Evolutionary conservation across 2,329 filamentous ascomycete genomes (phyloP), one percentile per base, ranked within the genome.

Genomic region (Raffaelea arxii): DNA sequence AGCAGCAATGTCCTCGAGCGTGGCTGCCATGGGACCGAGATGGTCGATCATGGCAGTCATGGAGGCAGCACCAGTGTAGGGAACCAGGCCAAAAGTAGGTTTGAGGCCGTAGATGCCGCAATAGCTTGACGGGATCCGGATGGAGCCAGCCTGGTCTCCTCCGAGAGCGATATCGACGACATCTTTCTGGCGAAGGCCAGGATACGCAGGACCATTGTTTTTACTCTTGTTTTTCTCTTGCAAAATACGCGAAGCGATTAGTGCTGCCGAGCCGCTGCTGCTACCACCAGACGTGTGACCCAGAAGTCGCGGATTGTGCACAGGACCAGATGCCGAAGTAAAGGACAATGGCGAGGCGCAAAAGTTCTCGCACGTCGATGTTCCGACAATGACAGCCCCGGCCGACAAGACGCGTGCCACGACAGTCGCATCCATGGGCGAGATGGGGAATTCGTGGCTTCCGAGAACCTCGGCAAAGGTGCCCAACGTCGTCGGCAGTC

Each of bases 221-320:
- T 32, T 44, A 40, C 3, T 18, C n/a, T 2, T 14, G 9, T 11
- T 6, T 21, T 39, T 22, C 19, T 18, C 10, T 11, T 7, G 18
- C 10, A 42, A n/a, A 11, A 5, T n/a, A n/a, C 35, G 40, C 3
- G 45, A 40, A 0, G 58, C 60, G 9, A 63, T 51, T 2, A 68
- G 47, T 0, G 62, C 63, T 0, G 72, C 84, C 5, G 80, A 80
- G 2, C 86, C 86, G 4, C 83, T 84, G 0, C 84, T 88, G 4
- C 80, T 86, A 6, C 86, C 86, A 41, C 86, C 85, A 4, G 79
- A 78, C 59, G 91, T 91, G 65, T 87, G 90, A 1, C 69, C 60
- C 0, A 67, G 60, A 58, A 89, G 86, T 60, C 86, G 79, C 0
- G 86, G 86, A 55, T 92, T 91, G 21, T 72, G 70, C 0, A 74